Evolutionary conservation across 768 basidiomycete species (phyloP).

Genomic region (Cystofilobasidium macerans): DNA sequence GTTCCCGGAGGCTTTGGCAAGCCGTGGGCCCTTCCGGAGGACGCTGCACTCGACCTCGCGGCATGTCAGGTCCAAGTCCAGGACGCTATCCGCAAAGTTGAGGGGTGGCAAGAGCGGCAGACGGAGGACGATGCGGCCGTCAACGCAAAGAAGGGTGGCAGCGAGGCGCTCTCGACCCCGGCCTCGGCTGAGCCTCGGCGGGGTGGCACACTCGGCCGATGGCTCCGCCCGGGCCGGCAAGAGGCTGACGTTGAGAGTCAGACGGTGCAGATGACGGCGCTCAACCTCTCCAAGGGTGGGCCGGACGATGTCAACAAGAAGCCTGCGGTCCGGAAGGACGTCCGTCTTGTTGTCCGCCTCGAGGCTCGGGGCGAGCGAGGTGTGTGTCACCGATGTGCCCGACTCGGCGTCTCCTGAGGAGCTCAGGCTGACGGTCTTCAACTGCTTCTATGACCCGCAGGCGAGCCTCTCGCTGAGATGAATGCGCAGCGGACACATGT

Average conservation of each 20-base stretch:
- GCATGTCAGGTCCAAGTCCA: slow-evolving; percentile 43
- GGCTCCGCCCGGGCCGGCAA: slow-evolving; percentile 27
- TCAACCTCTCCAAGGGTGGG: slow-evolving; percentile 2
- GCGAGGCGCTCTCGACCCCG: not conserved
- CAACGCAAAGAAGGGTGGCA: not conserved
- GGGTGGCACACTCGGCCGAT: not conserved
- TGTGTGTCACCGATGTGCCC: slow-evolving; percentile 34
- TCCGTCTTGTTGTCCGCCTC: slow-evolving; percentile 65
- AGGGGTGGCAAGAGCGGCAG: slow-evolving; percentile 30
- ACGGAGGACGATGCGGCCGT: slow-evolving; percentile 28
- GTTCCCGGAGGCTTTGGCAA: slow-evolving; percentile 76
- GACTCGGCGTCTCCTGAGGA: not conserved
- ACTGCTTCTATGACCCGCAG: slow-evolving; percentile 26
- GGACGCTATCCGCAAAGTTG: not conserved
- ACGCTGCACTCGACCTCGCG: slow-evolving; percentile 69
- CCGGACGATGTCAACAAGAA: slow-evolving; percentile 27
- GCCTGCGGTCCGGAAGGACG: slow-evolving; percentile 44
- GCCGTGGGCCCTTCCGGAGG: slow-evolving; percentile 60
- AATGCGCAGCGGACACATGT: slow-evolving; percentile 87
- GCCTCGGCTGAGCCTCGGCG: not conserved
- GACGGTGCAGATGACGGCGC: not conserved
- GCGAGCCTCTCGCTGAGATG: slow-evolving; percentile 45
- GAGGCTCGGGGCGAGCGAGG: slow-evolving; percentile 71
- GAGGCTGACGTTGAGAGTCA: slow-evolving; percentile 32
- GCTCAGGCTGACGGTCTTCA: not conserved